These are phyloP conservation scores for Lentinula guzmanii DNA, from an alignment of 768 basidiomycete species.

Conservation along the genomic window DNA sequence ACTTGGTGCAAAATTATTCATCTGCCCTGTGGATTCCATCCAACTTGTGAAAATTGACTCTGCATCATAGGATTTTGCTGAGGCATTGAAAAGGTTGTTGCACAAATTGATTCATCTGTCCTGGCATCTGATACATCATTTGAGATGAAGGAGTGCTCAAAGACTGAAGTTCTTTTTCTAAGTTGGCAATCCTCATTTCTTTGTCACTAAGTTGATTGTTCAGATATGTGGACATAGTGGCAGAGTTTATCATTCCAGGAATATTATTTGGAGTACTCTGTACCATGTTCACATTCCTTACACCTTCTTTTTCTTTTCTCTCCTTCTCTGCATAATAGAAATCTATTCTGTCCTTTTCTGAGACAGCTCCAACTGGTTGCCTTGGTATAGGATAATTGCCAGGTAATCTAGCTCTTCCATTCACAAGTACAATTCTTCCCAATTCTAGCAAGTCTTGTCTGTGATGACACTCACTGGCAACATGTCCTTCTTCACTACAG, in stretches of 20 bases:
- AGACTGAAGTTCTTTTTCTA: not conserved
- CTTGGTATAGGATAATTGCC: not conserved
- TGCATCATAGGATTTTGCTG: not conserved
- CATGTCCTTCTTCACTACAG: not conserved
- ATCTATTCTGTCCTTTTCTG: not conserved
- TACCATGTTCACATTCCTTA: not conserved
- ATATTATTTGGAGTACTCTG: not conserved
- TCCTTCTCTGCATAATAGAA: not conserved
- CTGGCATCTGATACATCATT: not conserved
- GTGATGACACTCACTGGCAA: not conserved
- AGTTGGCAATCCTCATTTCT: not conserved
- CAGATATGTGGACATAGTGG: not conserved
- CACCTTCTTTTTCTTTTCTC: not conserved
- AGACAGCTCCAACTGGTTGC: not conserved
- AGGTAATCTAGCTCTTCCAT: not conserved
- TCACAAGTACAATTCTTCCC: not conserved
- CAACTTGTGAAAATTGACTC: not conserved
- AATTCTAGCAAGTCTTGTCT: not conserved
- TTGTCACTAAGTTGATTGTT: not conserved
- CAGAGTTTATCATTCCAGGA: not conserved
- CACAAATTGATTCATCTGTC: not conserved
- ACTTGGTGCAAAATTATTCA: not conserved
- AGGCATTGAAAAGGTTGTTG: not conserved
- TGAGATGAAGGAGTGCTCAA: not conserved
- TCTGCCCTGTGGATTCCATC: not conserved